A percentile compares a stretch with the other conserved stretches of the same genome.
Conservation (phyloP, 768 basidiomycete genomes). For the Auricularia sp. region DNA sequence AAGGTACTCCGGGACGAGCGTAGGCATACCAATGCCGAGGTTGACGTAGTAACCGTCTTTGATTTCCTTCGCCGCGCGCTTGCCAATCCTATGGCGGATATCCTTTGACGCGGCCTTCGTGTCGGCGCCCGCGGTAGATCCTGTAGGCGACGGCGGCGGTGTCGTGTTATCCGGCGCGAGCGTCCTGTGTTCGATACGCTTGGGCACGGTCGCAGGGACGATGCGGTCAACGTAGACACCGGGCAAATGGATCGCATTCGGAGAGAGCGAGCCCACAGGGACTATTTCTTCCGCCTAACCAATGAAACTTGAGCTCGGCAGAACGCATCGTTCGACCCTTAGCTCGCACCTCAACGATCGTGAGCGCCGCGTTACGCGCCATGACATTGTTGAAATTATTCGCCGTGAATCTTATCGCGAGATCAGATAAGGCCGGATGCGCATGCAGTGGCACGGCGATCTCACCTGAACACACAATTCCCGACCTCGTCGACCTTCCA, state of each 20-base stretch:
- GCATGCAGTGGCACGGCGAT: background rate
- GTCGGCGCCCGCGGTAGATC: background rate
- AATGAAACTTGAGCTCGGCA: background rate
- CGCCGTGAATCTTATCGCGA: slow-evolving; percentile 54
- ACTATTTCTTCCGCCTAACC: slow-evolving; percentile 80
- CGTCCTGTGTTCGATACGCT: slow-evolving; percentile 67
- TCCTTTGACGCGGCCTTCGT: slow-evolving; percentile 16
- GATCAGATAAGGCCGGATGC: background rate
- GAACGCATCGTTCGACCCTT: background rate
- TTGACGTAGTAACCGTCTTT: slow-evolving; percentile 84
- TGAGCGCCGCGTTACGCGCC: slow-evolving; percentile 82
- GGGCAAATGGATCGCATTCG: slow-evolving; percentile 72
- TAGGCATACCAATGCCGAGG: slow-evolving; percentile 73
- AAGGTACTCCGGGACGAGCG: slow-evolving; percentile 73
- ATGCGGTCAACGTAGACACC: slow-evolving; percentile 87
- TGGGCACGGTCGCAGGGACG: slow-evolving; percentile 65
- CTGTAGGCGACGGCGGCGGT: slow-evolving; percentile 11
- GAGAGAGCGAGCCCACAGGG: slow-evolving; percentile 68
- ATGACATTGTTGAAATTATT: slow-evolving; percentile 83
- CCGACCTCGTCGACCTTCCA: slow-evolving; percentile 92
- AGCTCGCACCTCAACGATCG: slow-evolving; percentile 74
- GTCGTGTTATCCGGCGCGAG: slow-evolving; percentile 42
- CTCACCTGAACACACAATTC: slow-evolving; percentile 82
- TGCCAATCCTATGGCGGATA: slow-evolving; percentile 56
- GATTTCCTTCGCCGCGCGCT: slow-evolving; percentile 81